Evolutionary conservation across 2,329 filamentous ascomycete species (phyloP).

Genomic region (Diaporthe amygdali): DNA sequence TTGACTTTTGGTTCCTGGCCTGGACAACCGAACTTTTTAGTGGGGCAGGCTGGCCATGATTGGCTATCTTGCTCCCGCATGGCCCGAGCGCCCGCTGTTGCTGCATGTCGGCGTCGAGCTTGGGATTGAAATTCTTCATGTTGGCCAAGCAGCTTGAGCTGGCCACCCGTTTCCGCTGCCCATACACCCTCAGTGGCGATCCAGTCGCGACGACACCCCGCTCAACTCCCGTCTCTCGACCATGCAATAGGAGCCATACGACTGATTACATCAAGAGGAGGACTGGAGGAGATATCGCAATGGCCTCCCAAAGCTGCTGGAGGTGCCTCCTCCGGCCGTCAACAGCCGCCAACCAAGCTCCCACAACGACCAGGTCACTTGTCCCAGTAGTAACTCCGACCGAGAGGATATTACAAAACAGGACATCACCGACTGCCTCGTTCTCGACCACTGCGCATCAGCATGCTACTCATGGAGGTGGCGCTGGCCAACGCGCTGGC

Average conservation of each 20-base stretch:
- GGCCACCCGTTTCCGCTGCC: neutral
- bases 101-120: slow-evolving; percentile 22
- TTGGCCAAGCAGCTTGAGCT: slow-evolving; percentile 13
- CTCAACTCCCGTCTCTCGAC: neutral
- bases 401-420: slow-evolving; percentile 31
- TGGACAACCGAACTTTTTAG: slow-evolving; percentile 14
- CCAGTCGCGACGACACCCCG: neutral
- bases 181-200: neutral
- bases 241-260: neutral
- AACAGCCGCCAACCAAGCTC: slow-evolving; percentile 33
- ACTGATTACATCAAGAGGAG: neutral
- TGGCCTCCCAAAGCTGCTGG: slow-evolving; percentile 65
- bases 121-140: slow-evolving; percentile 26
- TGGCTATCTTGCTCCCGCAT: neutral
- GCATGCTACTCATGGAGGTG: slow-evolving; percentile 32
- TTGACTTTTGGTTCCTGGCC: slow-evolving; percentile 11
- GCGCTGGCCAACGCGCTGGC: slow-evolving; percentile 38
- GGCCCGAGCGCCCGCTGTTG: slow-evolving; percentile 18
- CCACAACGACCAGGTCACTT: slow-evolving; percentile 32
- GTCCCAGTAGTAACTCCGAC: slow-evolving; percentile 16
- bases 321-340: slow-evolving; percentile 59
- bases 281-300: slow-evolving; percentile 34
- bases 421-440: slow-evolving; percentile 43
- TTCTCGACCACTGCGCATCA: slow-evolving; percentile 42
- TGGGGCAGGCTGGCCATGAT: neutral